Percentiles rank a stretch among this genome's conserved stretches.
phyloP scores from a whole-genome alignment of 352 stramenopile species.

The Stramenopiles sp. region DNA sequence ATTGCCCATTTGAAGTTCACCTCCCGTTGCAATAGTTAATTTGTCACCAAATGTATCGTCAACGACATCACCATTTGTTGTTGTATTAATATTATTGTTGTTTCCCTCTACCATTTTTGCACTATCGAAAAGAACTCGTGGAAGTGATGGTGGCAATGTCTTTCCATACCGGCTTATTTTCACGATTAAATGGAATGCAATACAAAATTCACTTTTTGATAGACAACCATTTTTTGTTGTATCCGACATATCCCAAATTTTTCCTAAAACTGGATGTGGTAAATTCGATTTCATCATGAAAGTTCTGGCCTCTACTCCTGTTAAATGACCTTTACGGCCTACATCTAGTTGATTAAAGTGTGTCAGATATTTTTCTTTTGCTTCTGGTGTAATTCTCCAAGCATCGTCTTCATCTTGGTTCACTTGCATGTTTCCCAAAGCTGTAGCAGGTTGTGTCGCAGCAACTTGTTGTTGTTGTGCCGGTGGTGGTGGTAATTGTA shows the following conservation, averaged over 20 bases:
- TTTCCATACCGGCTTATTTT: not conserved
- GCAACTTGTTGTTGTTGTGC: not conserved
- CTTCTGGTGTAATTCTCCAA: not conserved
- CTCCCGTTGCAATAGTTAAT: not conserved
- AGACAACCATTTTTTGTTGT: not conserved
- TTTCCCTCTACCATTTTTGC: too few species aligned
- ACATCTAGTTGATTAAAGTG: not conserved
- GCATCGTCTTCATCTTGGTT: too few species aligned
- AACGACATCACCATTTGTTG: not conserved
- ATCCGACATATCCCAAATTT: not conserved
- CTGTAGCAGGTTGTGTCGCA: not conserved
- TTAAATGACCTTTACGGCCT: not conserved
- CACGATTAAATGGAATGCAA: not conserved
- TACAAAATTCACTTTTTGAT: not conserved
- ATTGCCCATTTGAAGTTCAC: not conserved
- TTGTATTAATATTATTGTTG: too few species aligned
- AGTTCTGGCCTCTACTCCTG: not conserved
- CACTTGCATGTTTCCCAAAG: too few species aligned
- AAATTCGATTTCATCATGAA: slow-evolving; percentile 5
- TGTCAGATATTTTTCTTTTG: not conserved
- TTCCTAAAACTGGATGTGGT: not conserved
- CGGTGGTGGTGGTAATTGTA: not conserved
- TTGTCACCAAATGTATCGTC: not conserved
- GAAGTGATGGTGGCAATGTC: not conserved
- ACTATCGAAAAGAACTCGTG: not conserved